Conservation (phyloP, 305 asterid species). For the Salvia sclarea region DNA sequence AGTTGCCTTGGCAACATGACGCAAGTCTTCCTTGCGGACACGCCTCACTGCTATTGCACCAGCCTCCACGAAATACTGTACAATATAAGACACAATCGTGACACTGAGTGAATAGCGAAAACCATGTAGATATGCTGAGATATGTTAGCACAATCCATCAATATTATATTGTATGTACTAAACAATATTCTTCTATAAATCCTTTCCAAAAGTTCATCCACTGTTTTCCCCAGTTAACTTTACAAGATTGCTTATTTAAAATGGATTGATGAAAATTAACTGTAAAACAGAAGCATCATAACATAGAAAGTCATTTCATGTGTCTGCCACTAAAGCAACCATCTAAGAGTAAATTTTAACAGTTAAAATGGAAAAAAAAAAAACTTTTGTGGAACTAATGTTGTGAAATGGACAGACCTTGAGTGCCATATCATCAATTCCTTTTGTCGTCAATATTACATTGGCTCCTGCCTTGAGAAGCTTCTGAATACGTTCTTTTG, state of each 20-base stretch:
- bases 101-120: not conserved
- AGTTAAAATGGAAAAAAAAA: not conserved
- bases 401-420: slow-evolving; percentile 49
- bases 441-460: slow-evolving; percentile 87
- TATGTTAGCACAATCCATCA: slow-evolving; percentile 24
- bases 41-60: slow-evolving; percentile 98
- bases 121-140: not conserved
- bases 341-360: not conserved
- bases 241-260: not conserved
- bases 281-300: not conserved
- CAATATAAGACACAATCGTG: not conserved
- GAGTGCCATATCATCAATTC: slow-evolving; percentile 99
- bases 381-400: not conserved
- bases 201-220: not conserved
- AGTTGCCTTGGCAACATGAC: slow-evolving; percentile 98
- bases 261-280: not conserved
- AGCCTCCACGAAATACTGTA: slow-evolving; percentile 95
- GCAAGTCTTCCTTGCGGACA: slow-evolving; percentile 93
- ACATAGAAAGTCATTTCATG: not conserved
- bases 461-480: slow-evolving; percentile 96
- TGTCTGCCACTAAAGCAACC: not conserved
- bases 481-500: slow-evolving; percentile 92
- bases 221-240: not conserved
- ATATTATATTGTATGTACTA: not conserved
- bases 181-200: slow-evolving; percentile 1